phyloP scores from a whole-genome alignment of 2,329 filamentous ascomycete genomes.

The Davidsoniella australis region DNA sequence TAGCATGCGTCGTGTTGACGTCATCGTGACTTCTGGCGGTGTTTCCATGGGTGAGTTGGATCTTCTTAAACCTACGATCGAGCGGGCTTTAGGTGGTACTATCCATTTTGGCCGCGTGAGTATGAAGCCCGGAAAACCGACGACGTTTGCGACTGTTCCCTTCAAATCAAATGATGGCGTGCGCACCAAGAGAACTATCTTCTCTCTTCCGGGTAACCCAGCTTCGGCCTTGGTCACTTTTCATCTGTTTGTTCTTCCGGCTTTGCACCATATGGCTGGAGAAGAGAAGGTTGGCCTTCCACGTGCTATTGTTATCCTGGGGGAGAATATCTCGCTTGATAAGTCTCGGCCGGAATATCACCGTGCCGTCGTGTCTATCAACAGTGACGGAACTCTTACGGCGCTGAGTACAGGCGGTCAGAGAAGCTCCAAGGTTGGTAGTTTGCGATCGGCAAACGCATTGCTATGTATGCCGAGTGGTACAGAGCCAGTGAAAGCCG shows the following conservation, averaged over 20 bases:
- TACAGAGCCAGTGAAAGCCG: conserved; percentile 47
- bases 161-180: conserved; percentile 32
- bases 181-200: conserved; percentile 53
- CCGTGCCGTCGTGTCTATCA: conserved; percentile 55
- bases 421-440: conserved; percentile 77
- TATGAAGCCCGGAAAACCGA: conserved; percentile 98
- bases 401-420: conserved; percentile 80
- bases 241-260: conserved; percentile 82
- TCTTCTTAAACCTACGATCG: conserved; percentile 88
- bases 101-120: conserved; percentile 92
- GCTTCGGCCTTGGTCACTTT: conserved; percentile 86
- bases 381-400: conserved; percentile 47
- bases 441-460: conserved; percentile 75
- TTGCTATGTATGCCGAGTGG: conserved; percentile 58
- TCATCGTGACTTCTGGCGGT: conserved; percentile 82
- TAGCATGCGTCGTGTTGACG: conserved; percentile 56
- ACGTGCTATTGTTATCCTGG: conserved; percentile 50
- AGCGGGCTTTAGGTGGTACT: conserved; percentile 71
- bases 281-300: conserved; percentile 52
- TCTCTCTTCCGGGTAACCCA: conserved; percentile 85
- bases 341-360: conserved; percentile 73
- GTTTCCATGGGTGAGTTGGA: conserved; percentile 98
- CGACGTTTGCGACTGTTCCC: conserved; percentile 83
- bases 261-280: conserved; percentile 61
- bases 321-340: conserved; percentile 60